These are phyloP conservation scores for Graphium sp. DNA, from an alignment of 2,329 filamentous ascomycete species.

Conservation along the genomic window DNA sequence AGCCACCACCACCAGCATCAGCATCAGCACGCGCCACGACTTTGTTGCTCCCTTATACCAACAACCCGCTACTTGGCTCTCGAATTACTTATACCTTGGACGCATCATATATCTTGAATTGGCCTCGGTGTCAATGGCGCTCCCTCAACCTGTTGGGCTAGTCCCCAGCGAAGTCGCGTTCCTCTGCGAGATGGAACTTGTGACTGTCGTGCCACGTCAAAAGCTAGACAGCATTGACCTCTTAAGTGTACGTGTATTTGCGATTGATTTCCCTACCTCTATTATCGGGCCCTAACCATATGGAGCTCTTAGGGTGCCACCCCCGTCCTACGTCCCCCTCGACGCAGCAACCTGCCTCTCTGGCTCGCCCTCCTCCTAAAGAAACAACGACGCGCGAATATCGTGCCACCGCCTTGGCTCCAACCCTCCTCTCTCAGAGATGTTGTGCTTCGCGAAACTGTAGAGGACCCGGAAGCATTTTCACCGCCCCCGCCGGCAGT, in stretches of 20 bases:
- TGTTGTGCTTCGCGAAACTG: slow-evolving; percentile 70
- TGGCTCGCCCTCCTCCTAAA: slow-evolving; percentile 95
- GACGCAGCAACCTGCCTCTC: slow-evolving; percentile 63
- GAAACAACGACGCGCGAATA: slow-evolving; percentile 84
- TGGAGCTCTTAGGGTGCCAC: slow-evolving; percentile 49
- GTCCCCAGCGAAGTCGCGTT: slow-evolving; percentile 84
- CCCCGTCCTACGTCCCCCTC: slow-evolving; percentile 61
- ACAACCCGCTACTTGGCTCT: no score
- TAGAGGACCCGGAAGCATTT: slow-evolving; percentile 53
- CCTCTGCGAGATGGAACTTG: slow-evolving; percentile 91
- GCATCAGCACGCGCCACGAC: no score
- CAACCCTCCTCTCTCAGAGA: slow-evolving; percentile 56
- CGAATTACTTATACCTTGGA: no score
- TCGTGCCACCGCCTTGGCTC: slow-evolving; percentile 81
- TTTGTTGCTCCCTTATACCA: no score
- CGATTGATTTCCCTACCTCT: slow-evolving; percentile 4
- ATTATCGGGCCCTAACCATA: slow-evolving; percentile 4
- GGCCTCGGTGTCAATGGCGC: slow-evolving; percentile 20
- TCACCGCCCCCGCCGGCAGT: slow-evolving; percentile 59
- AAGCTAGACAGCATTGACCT: slow-evolving; percentile 73
- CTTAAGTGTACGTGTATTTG: slow-evolving; percentile 57
- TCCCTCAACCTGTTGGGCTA: slow-evolving; percentile 37
- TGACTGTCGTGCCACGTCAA: slow-evolving; percentile 84
- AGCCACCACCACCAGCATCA: no score
- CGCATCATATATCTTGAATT: neutral